Conservation (phyloP, 2,329 filamentous ascomycete genomes). For the Dothideomycetes sp. region DNA sequence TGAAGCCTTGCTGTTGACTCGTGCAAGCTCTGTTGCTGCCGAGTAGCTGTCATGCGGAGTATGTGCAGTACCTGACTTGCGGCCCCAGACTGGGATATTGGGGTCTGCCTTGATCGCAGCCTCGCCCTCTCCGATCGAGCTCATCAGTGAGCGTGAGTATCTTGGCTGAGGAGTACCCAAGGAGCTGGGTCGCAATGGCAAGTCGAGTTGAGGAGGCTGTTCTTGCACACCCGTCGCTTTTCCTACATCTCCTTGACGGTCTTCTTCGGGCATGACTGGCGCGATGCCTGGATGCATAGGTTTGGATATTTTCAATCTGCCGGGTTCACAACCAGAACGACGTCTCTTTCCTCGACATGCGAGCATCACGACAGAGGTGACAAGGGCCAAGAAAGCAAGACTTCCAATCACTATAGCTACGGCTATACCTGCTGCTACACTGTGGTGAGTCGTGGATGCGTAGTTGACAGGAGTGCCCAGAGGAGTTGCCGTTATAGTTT, state of each 20-base stretch:
- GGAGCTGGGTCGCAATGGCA: not conserved
- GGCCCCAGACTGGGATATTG: slow-evolving; percentile 28
- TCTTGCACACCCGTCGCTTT: slow-evolving; percentile 15
- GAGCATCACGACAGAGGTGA: slow-evolving; percentile 15
- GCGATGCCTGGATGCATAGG: slow-evolving; percentile 21
- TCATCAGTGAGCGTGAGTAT: slow-evolving; percentile 18
- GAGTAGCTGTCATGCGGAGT: slow-evolving; percentile 33
- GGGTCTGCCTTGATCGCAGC: slow-evolving; percentile 26
- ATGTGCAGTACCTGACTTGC: slow-evolving; percentile 23
- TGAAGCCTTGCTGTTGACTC: slow-evolving; percentile 4
- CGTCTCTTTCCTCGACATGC: slow-evolving; percentile 16
- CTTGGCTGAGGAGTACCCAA: not conserved
- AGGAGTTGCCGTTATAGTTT: slow-evolving; percentile 1
- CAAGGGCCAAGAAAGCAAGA: slow-evolving; percentile 16
- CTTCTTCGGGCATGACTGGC: slow-evolving; percentile 9
- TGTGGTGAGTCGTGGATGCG: slow-evolving; percentile 2
- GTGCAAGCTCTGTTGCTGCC: slow-evolving; percentile 27
- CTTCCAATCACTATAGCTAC: slow-evolving; percentile 22
- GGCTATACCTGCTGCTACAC: slow-evolving; percentile 13
- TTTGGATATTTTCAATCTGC: slow-evolving; percentile 28
- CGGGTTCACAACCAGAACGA: slow-evolving; percentile 8
- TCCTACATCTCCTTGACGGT: slow-evolving; percentile 8
- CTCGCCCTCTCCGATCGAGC: slow-evolving; percentile 28
- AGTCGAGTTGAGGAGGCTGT: slow-evolving; percentile 27
- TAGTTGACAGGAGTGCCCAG: not conserved